Percentiles rank a stretch among this genome's conserved stretches.
Conservation (phyloP, 164 flowering plant genomes). For the Magnolia changhungtana region DNA sequence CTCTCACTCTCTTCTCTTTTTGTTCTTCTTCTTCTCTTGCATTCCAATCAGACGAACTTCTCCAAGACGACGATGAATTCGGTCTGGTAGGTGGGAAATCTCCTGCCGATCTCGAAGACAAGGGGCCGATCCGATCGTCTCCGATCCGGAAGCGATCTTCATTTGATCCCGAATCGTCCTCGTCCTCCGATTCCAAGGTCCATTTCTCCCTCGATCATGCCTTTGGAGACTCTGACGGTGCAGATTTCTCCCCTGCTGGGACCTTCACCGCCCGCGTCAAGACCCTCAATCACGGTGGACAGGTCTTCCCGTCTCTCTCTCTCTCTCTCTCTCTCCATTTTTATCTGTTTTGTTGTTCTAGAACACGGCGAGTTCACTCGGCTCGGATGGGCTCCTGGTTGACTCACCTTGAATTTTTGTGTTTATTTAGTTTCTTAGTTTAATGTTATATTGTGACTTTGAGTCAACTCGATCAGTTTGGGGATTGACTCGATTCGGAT, state of each 20-base stretch:
- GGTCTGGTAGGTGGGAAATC: conserved; percentile 44
- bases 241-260: conserved; percentile 70
- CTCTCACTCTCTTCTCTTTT: conserved; percentile 18
- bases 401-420: too few species aligned
- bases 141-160: conserved; percentile 32
- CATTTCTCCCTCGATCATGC: conserved; percentile 84
- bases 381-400: background rate
- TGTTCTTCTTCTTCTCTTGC: conserved; percentile 23
- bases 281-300: conserved; percentile 66
- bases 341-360: background rate
- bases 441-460: background rate
- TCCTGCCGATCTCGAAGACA: conserved; percentile 19
- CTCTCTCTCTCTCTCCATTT: too few species aligned
- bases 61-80: conserved; percentile 80
- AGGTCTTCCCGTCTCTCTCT: conserved; percentile 34
- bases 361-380: background rate
- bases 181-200: conserved; percentile 74
- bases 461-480: background rate
- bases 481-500: background rate
- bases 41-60: conserved; percentile 82
- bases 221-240: conserved; percentile 56
- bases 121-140: conserved; percentile 18
- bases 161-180: conserved; percentile 15
- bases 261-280: conserved; percentile 83
- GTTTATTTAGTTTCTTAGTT: too few species aligned